These are phyloP conservation scores for Skeletonema menzelii DNA, from an alignment of 108 stramenopile species.

Conservation along the genomic window DNA sequence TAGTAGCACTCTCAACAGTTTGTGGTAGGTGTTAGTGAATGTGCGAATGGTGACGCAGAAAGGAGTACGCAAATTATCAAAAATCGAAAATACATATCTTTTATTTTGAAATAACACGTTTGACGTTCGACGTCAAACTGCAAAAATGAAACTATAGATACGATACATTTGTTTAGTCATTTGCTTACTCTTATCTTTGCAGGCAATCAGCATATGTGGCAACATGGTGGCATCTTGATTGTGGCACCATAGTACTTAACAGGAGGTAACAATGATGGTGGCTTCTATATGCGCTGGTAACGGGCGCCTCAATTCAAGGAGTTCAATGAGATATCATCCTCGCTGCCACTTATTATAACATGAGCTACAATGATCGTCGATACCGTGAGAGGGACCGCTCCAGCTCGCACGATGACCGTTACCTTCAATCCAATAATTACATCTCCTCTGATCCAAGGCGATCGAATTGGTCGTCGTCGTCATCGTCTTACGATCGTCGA, in stretches of 20 bases:
- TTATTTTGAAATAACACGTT: too few species aligned
- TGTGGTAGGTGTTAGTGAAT: too few species aligned
- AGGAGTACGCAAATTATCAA: too few species aligned
- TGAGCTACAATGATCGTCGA: background rate
- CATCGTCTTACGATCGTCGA: background rate
- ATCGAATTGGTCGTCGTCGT: background rate
- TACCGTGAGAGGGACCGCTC: background rate
- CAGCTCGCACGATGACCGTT: background rate
- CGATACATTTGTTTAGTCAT: too few species aligned
- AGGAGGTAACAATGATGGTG: background rate
- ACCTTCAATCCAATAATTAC: background rate
- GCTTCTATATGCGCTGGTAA: background rate
- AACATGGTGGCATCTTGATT: too few species aligned
- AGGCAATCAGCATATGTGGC: too few species aligned
- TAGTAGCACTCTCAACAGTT: background rate
- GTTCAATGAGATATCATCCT: background rate
- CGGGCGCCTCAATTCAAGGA: background rate
- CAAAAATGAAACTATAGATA: too few species aligned
- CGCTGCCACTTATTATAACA: background rate
- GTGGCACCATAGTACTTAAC: too few species aligned
- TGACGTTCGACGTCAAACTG: too few species aligned
- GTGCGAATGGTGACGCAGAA: too few species aligned
- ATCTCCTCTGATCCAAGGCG: background rate
- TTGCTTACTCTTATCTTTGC: too few species aligned
- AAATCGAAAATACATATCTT: too few species aligned